Base-by-base conservation (phyloP, 805 yeast species). In the Debaryomyces tyrocola region DNA sequence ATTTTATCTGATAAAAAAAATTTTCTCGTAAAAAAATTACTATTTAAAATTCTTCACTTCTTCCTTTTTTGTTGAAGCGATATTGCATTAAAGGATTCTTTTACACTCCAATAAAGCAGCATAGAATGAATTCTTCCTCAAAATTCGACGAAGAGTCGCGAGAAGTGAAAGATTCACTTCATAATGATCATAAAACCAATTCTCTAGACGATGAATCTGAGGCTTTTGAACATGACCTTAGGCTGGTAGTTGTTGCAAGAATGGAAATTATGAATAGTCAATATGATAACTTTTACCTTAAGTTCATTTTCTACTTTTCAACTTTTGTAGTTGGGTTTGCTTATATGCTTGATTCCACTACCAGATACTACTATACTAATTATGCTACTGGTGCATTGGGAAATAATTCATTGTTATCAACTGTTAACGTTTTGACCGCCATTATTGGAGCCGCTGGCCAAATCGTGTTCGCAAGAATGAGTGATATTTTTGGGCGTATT, bases 371-470 rank as follows among this genome's bases (percentile, higher is more conserved):
- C n/a, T 60, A 52, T 51, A 51, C 53, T 10, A 44, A 42, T 21
- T 62, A 59, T 40, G 68, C 68, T 14, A 60, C 66, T 29, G 53
- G 50, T 21, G 55, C 63, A 6, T 62, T 57, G 48, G 40, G 55
- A 4, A 47, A 51, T 18, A 63, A 59, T 48, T 57, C 64, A 4
- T 50, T 62, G 40, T 45, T 51, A 38, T 52, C 68, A 12, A 60
- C 68, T 7, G 58, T 63, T 20, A 56, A 54, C n/a, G 67, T 62
- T 18, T 56, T 63, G 43, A 49, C 60, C 9, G 44, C 62, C 12
- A 63, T 63, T 31, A 57, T 61, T 31, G 66, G 61, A 17, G 68
- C 67, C 6, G 68, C 66, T 6, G 52, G 62, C 14, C 68, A 63
- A 44, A 64, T 65, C 8, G 54, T 59, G 1, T 63, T 54, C 43